Base-by-base conservation (phyloP, 2,329 filamentous ascomycete species). In the Simplicillium sp. region DNA sequence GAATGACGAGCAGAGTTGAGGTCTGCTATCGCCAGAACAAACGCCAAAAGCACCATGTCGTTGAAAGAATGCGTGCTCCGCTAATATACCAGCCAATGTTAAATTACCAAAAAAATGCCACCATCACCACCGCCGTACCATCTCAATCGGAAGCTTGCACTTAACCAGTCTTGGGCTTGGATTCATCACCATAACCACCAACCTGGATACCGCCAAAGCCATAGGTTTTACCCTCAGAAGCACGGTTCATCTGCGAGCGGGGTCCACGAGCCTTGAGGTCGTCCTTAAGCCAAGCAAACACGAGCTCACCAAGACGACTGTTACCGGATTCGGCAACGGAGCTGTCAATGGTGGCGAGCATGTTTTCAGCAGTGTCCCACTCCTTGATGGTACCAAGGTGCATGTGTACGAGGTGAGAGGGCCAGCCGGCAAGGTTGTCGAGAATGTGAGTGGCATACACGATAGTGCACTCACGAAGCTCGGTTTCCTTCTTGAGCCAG, bases 371-470 rank as follows among this genome's bases (percentile, higher is more conserved):
- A 29, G 68, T 66, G 2, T 88, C 90, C 81, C 82, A 94, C 61
- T 94, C 85, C 69, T 87, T 89, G 47, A 96, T 83, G 46, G 73
- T 78, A 20, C 92, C 92, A 36, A 95, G 61, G 57, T 88, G 83
- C 90, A 98, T 96, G 60, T 97, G 90, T 38, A 94, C 89, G 31
- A 98, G 70, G 64, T 98, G 89, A 1, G 86, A 94, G 7, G 92
- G 92, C 92, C 92, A 98, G 15, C 82, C 81, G 1, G 88, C 88
- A 38, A 98, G 68, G 59, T 97, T 96, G 58, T 98, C 92, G 50
- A 98, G 66, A 48, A 98, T 96, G 62, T 98, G 92, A 12, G 92
- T 98, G 7, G 92, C 92, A 59, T 98, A 98, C 25, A 98, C 88
- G 52, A 98, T 86, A 4, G 92, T 96, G 58, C 89, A 96, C 32